These are phyloP conservation scores for Sporothrix variecibatus DNA, from an alignment of 2,329 filamentous ascomycete species.

Conservation along the genomic window DNA sequence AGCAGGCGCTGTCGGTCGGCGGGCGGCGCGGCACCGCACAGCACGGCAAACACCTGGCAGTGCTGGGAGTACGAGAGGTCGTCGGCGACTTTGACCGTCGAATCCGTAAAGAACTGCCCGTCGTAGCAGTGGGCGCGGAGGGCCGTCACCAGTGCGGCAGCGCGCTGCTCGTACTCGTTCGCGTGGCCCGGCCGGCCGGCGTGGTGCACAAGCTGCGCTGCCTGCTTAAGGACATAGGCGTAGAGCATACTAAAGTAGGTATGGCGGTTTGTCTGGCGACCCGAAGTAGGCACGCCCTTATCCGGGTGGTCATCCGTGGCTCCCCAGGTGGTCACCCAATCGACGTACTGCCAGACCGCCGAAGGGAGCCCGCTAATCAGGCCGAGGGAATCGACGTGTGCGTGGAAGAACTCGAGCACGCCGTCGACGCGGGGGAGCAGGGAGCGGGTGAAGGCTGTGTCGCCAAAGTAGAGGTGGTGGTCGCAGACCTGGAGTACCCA, in stretches of 20 bases:
- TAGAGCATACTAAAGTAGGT: conserved; percentile 46
- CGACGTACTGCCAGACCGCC: conserved; percentile 40
- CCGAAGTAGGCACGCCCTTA: conserved; percentile 43
- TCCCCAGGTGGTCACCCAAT: conserved; percentile 38
- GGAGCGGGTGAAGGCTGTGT: conserved; percentile 35
- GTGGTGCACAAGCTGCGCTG: conserved; percentile 37
- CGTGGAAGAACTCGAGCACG: conserved; percentile 39
- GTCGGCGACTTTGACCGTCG: conserved; percentile 27
- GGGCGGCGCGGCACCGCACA: conserved; percentile 37
- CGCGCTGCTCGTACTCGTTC: conserved; percentile 37
- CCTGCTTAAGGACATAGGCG: conserved; percentile 40
- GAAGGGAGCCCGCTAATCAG: conserved; percentile 34
- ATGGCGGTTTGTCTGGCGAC: conserved; percentile 40
- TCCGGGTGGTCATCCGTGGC: conserved; percentile 29
- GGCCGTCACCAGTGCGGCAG: conserved; percentile 33
- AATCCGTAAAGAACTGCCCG: conserved; percentile 39
- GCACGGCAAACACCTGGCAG: conserved; percentile 41
- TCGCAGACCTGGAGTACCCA: conserved; percentile 43
- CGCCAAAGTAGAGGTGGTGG: conserved; percentile 42
- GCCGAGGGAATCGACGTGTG: conserved; percentile 33
- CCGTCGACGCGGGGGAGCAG: conserved; percentile 41
- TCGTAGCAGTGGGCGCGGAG: conserved; percentile 39
- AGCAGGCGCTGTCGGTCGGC: conserved; percentile 34
- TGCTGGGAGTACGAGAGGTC: conserved; percentile 39
- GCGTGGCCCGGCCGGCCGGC: conserved; percentile 40